Percentiles rank a stretch among this genome's conserved stretches.
Evolutionary conservation across 2,329 filamentous ascomycete genomes (phyloP).

Genomic region (Pleomassaria siparia): DNA sequence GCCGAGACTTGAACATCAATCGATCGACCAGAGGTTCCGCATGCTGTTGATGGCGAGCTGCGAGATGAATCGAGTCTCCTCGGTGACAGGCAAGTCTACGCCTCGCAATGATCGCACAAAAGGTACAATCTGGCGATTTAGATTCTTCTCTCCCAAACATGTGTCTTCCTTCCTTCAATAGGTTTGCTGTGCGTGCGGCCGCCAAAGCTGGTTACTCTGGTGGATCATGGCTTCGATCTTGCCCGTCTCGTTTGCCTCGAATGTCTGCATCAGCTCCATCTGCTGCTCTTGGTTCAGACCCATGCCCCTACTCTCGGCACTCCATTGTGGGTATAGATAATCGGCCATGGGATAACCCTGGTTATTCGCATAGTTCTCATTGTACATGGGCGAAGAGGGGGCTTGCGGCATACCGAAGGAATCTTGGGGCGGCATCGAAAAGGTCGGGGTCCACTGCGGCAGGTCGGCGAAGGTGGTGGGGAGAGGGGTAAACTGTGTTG

Average conservation of each 20-base stretch:
- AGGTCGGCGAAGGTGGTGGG: slow-evolving; percentile 42
- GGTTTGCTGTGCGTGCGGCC: slow-evolving; percentile 29
- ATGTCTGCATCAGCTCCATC: slow-evolving; percentile 75
- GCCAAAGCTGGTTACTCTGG: slow-evolving; percentile 42
- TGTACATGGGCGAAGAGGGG: slow-evolving; percentile 33
- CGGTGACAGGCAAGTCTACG: background rate
- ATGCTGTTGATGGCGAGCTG: background rate
- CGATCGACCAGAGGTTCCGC: background rate
- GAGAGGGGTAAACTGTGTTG: slow-evolving; percentile 33
- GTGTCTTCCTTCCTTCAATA: slow-evolving; percentile 28
- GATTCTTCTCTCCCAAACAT: too few relatives aligned
- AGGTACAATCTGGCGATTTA: too few relatives aligned
- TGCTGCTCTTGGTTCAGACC: slow-evolving; percentile 78
- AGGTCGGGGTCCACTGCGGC: slow-evolving; percentile 40
- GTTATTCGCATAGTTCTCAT: slow-evolving; percentile 37
- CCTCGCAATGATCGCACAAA: too few relatives aligned
- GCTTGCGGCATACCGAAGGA: slow-evolving; percentile 27
- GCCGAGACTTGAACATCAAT: background rate
- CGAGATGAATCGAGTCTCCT: background rate
- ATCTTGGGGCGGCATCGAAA: slow-evolving; percentile 34
- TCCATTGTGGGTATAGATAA: slow-evolving; percentile 62
- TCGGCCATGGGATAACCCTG: slow-evolving; percentile 40
- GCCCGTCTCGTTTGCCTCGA: slow-evolving; percentile 60
- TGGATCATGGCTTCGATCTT: slow-evolving; percentile 46
- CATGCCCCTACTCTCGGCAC: slow-evolving; percentile 35